Conservation (phyloP, 108 stramenopile genomes). For the Nannochloropsis salina region DNA sequence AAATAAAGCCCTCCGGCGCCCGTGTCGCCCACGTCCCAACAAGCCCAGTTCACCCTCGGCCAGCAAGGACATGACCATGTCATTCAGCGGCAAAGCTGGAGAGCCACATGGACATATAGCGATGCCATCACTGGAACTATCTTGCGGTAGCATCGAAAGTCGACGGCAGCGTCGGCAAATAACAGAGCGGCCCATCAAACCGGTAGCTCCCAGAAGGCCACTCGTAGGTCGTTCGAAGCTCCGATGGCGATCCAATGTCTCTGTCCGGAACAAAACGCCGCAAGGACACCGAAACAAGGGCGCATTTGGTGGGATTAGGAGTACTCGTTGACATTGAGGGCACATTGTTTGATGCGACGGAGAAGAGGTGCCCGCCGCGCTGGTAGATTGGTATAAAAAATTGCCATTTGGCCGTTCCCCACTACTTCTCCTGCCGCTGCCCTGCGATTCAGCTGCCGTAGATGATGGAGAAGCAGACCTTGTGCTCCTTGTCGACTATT, state of each 20-base stretch:
- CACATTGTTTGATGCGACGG: neutral
- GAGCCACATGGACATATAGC: neutral
- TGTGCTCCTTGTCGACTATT: neutral
- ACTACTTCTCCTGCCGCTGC: neutral
- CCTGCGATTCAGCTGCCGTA: neutral
- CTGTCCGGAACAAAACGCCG: neutral
- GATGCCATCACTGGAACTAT: neutral
- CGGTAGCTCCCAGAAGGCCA: neutral
- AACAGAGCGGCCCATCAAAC: conserved; percentile 10
- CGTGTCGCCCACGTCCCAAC: neutral
- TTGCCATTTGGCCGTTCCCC: neutral
- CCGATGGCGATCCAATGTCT: neutral
- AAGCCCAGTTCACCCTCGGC: conserved; percentile 12
- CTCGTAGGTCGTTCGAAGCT: neutral
- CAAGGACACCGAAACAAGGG: neutral
- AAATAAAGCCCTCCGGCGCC: neutral
- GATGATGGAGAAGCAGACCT: neutral
- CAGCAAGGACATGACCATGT: conserved; percentile 20
- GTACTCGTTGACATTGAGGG: conserved; percentile 1
- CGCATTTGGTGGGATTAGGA: neutral
- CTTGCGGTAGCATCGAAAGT: neutral
- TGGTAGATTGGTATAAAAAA: too few relatives aligned
- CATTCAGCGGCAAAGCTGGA: conserved; percentile 5
- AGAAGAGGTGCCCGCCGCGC: neutral
- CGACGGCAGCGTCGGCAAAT: conserved; percentile 15